phyloP scores from a whole-genome alignment of 2,329 filamentous ascomycete genomes.

The Trichoderma atroviride region DNA sequence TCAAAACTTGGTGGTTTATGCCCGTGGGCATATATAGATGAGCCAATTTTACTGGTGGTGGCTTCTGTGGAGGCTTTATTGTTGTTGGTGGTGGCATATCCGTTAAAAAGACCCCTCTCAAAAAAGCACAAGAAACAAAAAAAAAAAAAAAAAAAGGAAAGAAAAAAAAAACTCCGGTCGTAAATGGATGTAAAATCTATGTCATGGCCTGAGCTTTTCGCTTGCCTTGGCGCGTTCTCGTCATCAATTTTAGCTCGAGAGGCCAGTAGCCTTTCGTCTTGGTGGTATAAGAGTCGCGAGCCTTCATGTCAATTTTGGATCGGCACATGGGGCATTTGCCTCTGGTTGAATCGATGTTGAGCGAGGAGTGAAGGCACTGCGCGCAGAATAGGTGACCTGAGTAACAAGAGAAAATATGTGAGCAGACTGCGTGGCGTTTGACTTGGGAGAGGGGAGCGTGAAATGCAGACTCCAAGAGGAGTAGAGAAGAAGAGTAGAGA shows the following conservation, averaged over 20 bases:
- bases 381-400: conserved; percentile 67
- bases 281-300: conserved; percentile 44
- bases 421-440: conserved; percentile 22
- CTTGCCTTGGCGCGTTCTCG: conserved; percentile 55
- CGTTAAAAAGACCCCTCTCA: neutral
- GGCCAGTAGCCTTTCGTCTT: conserved; percentile 59
- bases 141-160: neutral
- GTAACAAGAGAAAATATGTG: conserved; percentile 10
- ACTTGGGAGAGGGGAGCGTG: neutral
- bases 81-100: neutral
- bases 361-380: conserved; percentile 62
- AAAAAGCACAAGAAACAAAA: neutral
- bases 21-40: neutral
- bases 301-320: conserved; percentile 56
- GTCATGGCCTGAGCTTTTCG: conserved; percentile 39
- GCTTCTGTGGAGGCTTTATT: neutral
- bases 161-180: neutral
- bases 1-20: neutral
- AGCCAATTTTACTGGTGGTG: neutral
- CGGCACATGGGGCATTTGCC: conserved; percentile 67
- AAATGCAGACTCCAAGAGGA: neutral
- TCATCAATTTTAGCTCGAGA: conserved; percentile 66
- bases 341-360: conserved; percentile 58
- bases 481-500: too few species aligned
- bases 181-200: conserved; percentile 28